Evolutionary conservation across 495 filamentous ascomycete species (phyloP).

Genomic region (Penicillium macrosclerotiorum): DNA sequence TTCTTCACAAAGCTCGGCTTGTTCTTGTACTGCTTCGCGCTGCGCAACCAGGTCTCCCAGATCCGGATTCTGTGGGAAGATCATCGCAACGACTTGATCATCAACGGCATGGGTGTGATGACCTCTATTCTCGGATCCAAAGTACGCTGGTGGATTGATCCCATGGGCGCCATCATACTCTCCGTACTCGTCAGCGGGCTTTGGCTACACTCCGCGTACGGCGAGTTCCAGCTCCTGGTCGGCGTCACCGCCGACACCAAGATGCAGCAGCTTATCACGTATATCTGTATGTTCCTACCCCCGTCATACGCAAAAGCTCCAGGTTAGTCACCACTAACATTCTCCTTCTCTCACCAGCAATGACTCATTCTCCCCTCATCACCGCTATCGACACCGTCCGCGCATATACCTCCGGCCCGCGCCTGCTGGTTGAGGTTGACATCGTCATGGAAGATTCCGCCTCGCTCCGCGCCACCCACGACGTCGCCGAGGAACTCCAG

Average conservation of each 20-base stretch:
- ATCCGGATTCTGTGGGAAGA: conserved; percentile 92
- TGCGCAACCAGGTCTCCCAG: conserved; percentile 86
- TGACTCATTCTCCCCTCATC: conserved; percentile 85
- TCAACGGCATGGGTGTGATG: conserved; percentile 88
- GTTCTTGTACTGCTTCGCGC: conserved; percentile 88
- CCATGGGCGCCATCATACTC: conserved; percentile 83
- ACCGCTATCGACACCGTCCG: conserved; percentile 89
- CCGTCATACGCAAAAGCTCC: not conserved
- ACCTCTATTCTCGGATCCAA: conserved; percentile 85
- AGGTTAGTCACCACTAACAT: too few species aligned
- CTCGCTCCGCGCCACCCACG: conserved; percentile 77
- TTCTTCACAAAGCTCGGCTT: conserved; percentile 80
- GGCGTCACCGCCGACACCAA: conserved; percentile 82
- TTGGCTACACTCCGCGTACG: conserved; percentile 83
- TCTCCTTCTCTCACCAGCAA: conserved; percentile 49
- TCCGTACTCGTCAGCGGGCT: conserved; percentile 71
- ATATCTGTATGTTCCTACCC: conserved; percentile 63
- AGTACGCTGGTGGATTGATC: conserved; percentile 93
- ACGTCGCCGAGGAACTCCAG: conserved; percentile 92
- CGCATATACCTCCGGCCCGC: conserved; percentile 85
- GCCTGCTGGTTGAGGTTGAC: conserved; percentile 87
- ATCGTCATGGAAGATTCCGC: conserved; percentile 75
- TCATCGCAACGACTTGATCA: conserved; percentile 83
- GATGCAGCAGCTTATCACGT: conserved; percentile 92
- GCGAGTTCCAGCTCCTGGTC: conserved; percentile 86